Base-by-base conservation (phyloP, 2,329 filamentous ascomycete genomes). In the Rutstroemia sp. region DNA sequence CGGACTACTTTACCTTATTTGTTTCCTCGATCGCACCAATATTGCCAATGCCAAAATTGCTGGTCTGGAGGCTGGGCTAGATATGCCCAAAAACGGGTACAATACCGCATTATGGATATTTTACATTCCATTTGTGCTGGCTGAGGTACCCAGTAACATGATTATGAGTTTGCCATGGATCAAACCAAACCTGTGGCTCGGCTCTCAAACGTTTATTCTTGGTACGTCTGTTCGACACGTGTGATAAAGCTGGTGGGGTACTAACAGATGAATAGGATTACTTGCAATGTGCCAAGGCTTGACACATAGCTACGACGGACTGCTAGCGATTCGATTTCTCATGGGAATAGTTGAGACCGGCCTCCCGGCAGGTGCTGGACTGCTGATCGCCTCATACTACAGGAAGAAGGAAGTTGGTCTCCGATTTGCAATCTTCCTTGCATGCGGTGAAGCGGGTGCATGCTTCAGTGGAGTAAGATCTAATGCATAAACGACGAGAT, bases 321-420 rank as follows among this genome's bases (percentile, higher is more conserved):
- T 45, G 50, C 47, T 52, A 19, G 48, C 27, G 25, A 53, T 48
- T 10, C 58, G 48, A 23, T 64, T 56, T 44, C 58, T 51, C 55
- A 62, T 56, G 50, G 61, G 42, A 14, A 57, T 59, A 40, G 40
- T 56, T 3, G 62, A 64, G 27, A 56, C 56, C 7, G 61, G 58
- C 9, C 48, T 64, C 25, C 61, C 59, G 5, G 58, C 60, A 8
- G 58, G 58, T 48, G 55, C 56, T 10, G 83, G 75, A 53, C 73
- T 73, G 58, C 74, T 75, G 62, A 78, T 81, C 63, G 78, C 77
- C 21, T 74, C 78, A 67, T 82, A 76, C 76, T 84, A 82, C 66
- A 73, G 73, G 47, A 73, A 81, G 39, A 74, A 80, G 60, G 82
- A 86, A 66, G 80, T 79, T 55, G 78, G 79, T 49, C 74, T 79